Conservation (phyloP, 495 filamentous ascomycete genomes). For the Xylaria scruposa region DNA sequence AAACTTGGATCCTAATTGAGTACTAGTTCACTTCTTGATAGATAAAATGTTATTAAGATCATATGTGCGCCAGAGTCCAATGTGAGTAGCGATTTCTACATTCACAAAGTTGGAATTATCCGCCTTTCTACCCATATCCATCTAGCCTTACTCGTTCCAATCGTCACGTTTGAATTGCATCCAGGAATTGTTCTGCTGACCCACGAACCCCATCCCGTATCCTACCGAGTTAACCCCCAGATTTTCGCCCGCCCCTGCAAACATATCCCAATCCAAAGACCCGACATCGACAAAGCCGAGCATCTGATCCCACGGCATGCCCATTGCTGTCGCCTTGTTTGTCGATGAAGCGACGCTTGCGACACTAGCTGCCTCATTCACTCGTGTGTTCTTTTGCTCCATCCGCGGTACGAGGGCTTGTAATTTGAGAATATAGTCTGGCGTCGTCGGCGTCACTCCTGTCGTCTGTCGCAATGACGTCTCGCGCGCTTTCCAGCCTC, state of each 20-base stretch:
- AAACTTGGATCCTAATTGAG: neutral
- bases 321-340: constrained; percentile 8
- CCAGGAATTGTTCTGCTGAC: constrained; percentile 17
- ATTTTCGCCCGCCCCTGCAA: constrained; percentile 29
- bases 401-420: constrained; percentile 36
- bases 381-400: constrained; percentile 31
- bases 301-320: constrained; percentile 45
- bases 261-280: constrained; percentile 55
- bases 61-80: constrained; percentile 2
- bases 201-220: constrained; percentile 8
- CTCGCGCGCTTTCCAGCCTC: constrained; percentile 55
- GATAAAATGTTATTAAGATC: neutral
- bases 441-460: constrained; percentile 37
- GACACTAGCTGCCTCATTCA: constrained; percentile 11
- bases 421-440: constrained; percentile 47
- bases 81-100: constrained; percentile 19
- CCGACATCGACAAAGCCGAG: constrained; percentile 45
- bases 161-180: neutral
- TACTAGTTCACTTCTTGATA: neutral
- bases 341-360: constrained; percentile 12
- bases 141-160: neutral
- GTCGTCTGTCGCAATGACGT: constrained; percentile 35
- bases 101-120: neutral
- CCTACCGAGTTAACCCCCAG: neutral
- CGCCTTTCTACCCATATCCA: neutral